Percentiles rank a stretch among this genome's conserved stretches.
These are phyloP conservation scores for Cystofilobasidium macerans DNA, from an alignment of 768 basidiomycete species.

Conservation along the genomic window DNA sequence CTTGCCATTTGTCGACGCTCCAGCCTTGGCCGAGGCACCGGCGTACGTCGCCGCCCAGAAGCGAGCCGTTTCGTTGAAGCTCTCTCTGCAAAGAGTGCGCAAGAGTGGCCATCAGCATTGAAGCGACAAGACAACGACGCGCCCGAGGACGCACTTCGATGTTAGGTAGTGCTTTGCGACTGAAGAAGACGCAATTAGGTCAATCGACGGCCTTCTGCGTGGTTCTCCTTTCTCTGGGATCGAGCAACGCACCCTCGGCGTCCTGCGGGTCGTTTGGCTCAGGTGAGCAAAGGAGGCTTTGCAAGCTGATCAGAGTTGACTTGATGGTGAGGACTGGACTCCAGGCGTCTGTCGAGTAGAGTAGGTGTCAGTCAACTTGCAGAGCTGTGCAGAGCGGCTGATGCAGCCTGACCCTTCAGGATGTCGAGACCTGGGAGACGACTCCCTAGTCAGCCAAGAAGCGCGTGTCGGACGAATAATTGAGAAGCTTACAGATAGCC, in stretches of 20 bases:
- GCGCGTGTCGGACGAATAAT: background rate
- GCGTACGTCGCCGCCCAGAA: conserved; percentile 94
- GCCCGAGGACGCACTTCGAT: conserved; percentile 41
- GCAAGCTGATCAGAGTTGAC: conserved; percentile 87
- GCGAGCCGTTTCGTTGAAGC: conserved; percentile 82
- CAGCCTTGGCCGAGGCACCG: conserved; percentile 50
- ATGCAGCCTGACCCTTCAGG: conserved; percentile 47
- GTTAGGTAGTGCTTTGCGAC: conserved; percentile 95
- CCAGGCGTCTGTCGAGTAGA: conserved; percentile 49
- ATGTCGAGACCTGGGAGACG: conserved; percentile 36
- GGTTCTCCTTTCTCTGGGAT: too few relatives aligned
- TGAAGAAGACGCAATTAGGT: too few relatives aligned
- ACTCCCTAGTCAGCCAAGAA: background rate
- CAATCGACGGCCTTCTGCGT: too few relatives aligned
- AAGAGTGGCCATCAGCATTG: background rate
- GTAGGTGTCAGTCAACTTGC: background rate
- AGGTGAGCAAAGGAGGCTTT: conserved; percentile 81
- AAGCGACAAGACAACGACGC: background rate
- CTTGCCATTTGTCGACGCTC: conserved; percentile 27
- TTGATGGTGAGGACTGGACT: conserved; percentile 90
- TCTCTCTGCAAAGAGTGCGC: conserved; percentile 39
- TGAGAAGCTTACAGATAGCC: conserved; percentile 62
- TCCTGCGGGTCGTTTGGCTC: conserved; percentile 96
- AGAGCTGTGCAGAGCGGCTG: background rate
- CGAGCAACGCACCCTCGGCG: conserved; percentile 50